These are phyloP conservation scores for Talaromyces sp. DNA, from an alignment of 2,329 filamentous ascomycete species.

Conservation along the genomic window DNA sequence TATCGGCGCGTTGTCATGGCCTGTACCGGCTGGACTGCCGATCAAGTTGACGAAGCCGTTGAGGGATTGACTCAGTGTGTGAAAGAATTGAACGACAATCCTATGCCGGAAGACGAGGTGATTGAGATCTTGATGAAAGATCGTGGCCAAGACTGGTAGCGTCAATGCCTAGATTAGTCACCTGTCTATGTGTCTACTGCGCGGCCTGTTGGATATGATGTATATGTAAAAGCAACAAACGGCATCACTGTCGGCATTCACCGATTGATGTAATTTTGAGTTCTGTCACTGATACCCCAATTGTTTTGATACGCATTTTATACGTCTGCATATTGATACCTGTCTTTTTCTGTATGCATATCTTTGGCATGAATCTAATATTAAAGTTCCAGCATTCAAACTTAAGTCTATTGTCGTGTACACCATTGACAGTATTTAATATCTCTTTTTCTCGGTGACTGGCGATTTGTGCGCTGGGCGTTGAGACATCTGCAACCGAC, in stretches of 20 bases:
- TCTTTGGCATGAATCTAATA: background rate
- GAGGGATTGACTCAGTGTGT: constrained; percentile 78
- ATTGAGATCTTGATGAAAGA: constrained; percentile 41
- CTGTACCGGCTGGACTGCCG: constrained; percentile 74
- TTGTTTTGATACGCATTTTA: background rate
- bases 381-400: background rate
- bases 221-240: background rate
- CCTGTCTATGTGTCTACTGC: background rate
- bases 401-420: background rate
- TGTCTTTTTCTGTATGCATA: background rate
- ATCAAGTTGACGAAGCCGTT: constrained; percentile 72
- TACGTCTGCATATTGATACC: background rate
- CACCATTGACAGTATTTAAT: no score
- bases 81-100: constrained; percentile 64
- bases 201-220: background rate
- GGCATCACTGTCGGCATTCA: background rate
- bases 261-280: constrained; percentile 1
- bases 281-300: constrained; percentile 9
- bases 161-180: background rate
- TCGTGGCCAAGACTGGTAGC: constrained; percentile 39
- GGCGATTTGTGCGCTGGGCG: no score
- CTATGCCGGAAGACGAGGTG: constrained; percentile 37
- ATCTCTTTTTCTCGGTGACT: background rate
- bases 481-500: background rate
- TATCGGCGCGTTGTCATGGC: constrained; percentile 83